Evolutionary conservation across 2,329 filamentous ascomycete species (phyloP).

Genomic region (Didymella exigua): DNA sequence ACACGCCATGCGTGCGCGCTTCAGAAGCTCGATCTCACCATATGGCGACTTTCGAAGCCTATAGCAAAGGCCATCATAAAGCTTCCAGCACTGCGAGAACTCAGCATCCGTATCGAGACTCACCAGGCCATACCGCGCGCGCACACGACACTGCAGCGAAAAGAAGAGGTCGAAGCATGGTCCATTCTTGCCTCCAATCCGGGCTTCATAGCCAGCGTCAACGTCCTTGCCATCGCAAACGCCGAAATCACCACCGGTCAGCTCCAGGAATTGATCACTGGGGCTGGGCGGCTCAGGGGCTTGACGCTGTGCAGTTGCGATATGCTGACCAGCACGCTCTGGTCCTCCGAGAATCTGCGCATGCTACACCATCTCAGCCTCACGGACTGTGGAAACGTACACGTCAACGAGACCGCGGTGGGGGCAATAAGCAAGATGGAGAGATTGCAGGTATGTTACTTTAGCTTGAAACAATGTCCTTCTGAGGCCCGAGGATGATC

Average conservation of each 20-base stretch:
- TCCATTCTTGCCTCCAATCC: neutral
- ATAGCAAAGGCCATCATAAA: slow-evolving; percentile 31
- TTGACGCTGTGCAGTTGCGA: slow-evolving; percentile 3
- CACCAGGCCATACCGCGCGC: slow-evolving; percentile 3
- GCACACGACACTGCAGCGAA: neutral
- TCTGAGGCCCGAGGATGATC: neutral
- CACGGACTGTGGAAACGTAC: neutral
- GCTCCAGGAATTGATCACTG: neutral
- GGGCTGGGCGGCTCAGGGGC: neutral
- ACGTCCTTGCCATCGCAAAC: neutral
- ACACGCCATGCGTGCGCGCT: slow-evolving; percentile 33
- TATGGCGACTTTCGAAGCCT: slow-evolving; percentile 36
- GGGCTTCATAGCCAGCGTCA: neutral
- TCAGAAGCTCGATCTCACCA: slow-evolving; percentile 33
- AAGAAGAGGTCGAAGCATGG: slow-evolving; percentile 9
- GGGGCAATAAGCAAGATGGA: slow-evolving; percentile 17
- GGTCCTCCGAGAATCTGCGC: neutral
- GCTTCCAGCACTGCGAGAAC: slow-evolving; percentile 26
- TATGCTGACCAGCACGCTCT: slow-evolving; percentile 10
- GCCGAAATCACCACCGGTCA: neutral
- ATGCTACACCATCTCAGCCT: neutral
- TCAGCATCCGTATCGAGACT: slow-evolving; percentile 37
- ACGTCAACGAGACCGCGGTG: neutral
- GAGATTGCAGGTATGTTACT: slow-evolving; percentile 10
- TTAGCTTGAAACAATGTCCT: neutral